Conservation (phyloP, 805 yeast genomes). For the Candida michaelii region DNA sequence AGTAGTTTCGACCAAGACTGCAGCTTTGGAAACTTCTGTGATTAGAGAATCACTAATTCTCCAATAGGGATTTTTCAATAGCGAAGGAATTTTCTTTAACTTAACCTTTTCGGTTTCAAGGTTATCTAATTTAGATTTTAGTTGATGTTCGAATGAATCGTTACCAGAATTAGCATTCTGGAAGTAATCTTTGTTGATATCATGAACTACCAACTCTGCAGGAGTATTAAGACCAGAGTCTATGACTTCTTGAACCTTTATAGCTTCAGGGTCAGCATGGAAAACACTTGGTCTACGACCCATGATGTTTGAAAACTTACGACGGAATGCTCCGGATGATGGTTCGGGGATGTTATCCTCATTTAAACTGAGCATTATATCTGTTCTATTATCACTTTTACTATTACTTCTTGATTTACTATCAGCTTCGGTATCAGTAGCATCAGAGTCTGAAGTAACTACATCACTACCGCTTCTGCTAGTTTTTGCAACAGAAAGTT, state of each 20-base stretch:
- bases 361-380: conserved; percentile 14
- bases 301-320: conserved; percentile 37
- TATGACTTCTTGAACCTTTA: conserved; percentile 37
- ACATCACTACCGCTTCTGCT: conserved; percentile 10
- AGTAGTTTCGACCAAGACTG: conserved; percentile 64
- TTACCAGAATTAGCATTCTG: conserved; percentile 7
- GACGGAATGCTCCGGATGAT: conserved; percentile 29
- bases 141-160: conserved; percentile 12
- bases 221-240: conserved; percentile 43
- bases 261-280: conserved; percentile 38
- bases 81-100: conserved; percentile 55
- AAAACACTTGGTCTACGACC: conserved; percentile 41
- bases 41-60: conserved; percentile 75
- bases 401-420: conserved; percentile 9
- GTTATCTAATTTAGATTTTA: conserved; percentile 10
- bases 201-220: conserved; percentile 39
- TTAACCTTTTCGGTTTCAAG: conserved; percentile 21
- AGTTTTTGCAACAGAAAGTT: conserved; percentile 1
- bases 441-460: conserved; percentile 16
- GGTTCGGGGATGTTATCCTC: conserved; percentile 20
- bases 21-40: conserved; percentile 55
- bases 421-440: background rate
- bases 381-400: conserved; percentile 12
- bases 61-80: conserved; percentile 72
- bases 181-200: conserved; percentile 29